Percentiles rank a stretch among this genome's conserved stretches.
phyloP scores from a whole-genome alignment of 1,139 yeast species.

The Spathaspora sp. region DNA sequence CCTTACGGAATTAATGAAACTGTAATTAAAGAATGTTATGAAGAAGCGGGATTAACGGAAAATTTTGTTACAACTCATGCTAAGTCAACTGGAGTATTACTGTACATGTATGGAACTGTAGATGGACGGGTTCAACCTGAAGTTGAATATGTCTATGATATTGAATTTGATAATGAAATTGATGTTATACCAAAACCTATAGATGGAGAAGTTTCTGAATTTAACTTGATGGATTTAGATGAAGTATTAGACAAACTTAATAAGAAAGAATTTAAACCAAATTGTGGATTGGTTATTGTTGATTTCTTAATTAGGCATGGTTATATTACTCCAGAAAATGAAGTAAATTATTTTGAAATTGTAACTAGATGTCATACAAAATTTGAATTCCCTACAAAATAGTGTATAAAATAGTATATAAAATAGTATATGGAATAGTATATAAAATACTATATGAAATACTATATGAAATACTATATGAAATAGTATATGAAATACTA shows the following conservation, averaged over 20 bases:
- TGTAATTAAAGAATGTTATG: conserved; percentile 78
- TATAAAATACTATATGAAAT: conserved; percentile 16
- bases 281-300: conserved; percentile 75
- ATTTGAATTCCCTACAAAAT: conserved; percentile 63
- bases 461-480: conserved; percentile 56
- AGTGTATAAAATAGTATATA: background rate
- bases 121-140: conserved; percentile 83
- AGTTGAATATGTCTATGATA: conserved; percentile 76
- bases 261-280: conserved; percentile 76
- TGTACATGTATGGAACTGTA: conserved; percentile 55
- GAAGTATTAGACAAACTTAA: conserved; percentile 52
- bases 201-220: conserved; percentile 85
- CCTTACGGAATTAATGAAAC: conserved; percentile 80
- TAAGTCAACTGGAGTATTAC: conserved; percentile 61
- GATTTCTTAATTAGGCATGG: conserved; percentile 90
- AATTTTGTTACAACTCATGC: conserved; percentile 48
- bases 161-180: conserved; percentile 50
- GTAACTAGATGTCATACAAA: conserved; percentile 60
- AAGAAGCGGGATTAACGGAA: conserved; percentile 80
- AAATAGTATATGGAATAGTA: conserved; percentile 3
- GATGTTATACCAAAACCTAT: conserved; percentile 63
- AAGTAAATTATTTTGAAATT: conserved; percentile 62
- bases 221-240: conserved; percentile 58
- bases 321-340: conserved; percentile 55
- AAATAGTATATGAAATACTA: conserved; percentile 3